Base-by-base conservation (phyloP, 2,329 filamentous ascomycete species). In the Xylaria sp. region DNA sequence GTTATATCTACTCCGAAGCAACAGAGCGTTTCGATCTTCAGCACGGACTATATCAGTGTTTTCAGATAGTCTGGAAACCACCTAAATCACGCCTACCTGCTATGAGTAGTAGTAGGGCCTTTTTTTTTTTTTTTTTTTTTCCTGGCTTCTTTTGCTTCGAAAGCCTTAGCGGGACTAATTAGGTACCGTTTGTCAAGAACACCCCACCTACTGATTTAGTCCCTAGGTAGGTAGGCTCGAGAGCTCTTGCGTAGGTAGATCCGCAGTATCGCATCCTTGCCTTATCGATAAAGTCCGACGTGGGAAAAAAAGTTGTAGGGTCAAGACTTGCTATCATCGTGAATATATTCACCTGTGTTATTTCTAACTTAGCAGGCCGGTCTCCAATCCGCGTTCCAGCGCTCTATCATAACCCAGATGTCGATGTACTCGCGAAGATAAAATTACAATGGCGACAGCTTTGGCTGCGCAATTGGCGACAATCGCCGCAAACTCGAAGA, bases 381-480 rank as follows among this genome's bases (percentile, higher is more conserved):
- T 23, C 31, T 54, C 61, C 37, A 65, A 52, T 51, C 37, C 51
- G 31, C 58, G 44, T 41, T 46, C 34, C 18, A 63, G 18, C 44
- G 10, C 51, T 37, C 57, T 34, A 48, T 65, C 28, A 23, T 52
- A 56, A 55, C 65, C 46, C 60, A 59, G 57, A 72, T 72, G 68
- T 63, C 48, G 55, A 46, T 51, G 60, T 56, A 7, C n/a, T 54
- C n/a, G 12, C 37, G 20, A 54, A 23, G 56, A 41, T 65, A 60
- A 55, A 13, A 50, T 60, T 54, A 77, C 70, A 12, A 97, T 97
- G 94, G 87, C 91, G 76, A 93, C 94, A 70, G 91, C 93, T 79
- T 91, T 99, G 75, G 92, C 95, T 82, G 90, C 93, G 84, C 97
- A 99, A 88, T 86, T 99, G 84, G 93, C 94, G 85, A 90, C 93